phyloP scores from a whole-genome alignment of 129 eudicot species.

The Pittosporum tobira region DNA sequence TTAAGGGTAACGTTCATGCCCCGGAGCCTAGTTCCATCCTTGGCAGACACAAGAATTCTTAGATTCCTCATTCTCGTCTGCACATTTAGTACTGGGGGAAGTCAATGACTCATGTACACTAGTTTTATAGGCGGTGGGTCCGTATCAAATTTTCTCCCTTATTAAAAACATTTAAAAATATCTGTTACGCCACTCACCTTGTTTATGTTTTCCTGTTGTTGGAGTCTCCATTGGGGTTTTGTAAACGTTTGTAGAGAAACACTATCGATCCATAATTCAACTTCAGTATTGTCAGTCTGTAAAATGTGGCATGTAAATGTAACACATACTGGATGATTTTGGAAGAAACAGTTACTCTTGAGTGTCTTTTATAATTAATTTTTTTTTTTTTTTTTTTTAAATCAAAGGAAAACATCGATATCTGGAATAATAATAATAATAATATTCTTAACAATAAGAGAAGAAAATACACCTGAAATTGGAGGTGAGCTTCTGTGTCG shows the following conservation, averaged over 20 bases:
- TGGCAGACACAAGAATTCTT: constrained; percentile 13
- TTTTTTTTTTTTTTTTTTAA: too few relatives aligned
- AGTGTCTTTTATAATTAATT: too few relatives aligned
- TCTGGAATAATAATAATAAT: background rate
- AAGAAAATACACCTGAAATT: constrained; percentile 13
- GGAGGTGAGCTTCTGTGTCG: constrained; percentile 4
- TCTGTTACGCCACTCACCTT: too few relatives aligned
- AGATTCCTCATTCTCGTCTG: constrained; percentile 27
- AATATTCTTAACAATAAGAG: background rate
- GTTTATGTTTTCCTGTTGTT: constrained; percentile 18
- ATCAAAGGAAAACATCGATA: too few relatives aligned
- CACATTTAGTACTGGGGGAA: too few relatives aligned
- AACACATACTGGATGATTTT: too few relatives aligned
- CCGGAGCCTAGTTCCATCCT: constrained; percentile 7
- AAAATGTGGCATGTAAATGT: background rate
- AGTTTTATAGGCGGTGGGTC: too few relatives aligned
- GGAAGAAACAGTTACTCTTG: too few relatives aligned
- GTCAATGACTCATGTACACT: too few relatives aligned
- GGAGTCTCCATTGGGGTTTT: constrained; percentile 20
- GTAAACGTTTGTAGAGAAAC: constrained; percentile 35
- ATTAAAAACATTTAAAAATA: too few relatives aligned
- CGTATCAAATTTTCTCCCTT: too few relatives aligned
- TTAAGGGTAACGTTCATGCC: constrained; percentile 15
- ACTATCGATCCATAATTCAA: constrained; percentile 28
- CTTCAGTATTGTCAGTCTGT: constrained; percentile 13